These are phyloP conservation scores for Ophidiomyces ophidiicola DNA, from an alignment of 2,329 filamentous ascomycete species.

Conservation along the genomic window DNA sequence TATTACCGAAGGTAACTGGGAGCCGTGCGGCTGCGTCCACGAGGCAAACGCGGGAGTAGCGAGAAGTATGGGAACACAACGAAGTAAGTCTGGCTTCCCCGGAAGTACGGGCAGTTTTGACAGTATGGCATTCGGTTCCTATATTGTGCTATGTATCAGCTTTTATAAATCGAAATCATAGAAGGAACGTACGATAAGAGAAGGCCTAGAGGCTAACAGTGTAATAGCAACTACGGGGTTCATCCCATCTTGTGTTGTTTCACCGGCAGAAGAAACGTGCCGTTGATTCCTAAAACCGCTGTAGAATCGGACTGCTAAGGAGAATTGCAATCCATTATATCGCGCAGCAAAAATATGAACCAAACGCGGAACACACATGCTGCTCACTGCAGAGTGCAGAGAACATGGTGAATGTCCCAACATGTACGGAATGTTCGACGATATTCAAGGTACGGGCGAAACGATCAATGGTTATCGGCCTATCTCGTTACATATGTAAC, in stretches of 20 bases:
- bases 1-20: slow-evolving; percentile 25
- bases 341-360: neutral
- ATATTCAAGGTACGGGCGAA: neutral
- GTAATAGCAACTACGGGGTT: slow-evolving; percentile 10
- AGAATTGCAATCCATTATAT: neutral
- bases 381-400: neutral
- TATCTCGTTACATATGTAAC: neutral
- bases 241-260: neutral
- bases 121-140: slow-evolving; percentile 25
- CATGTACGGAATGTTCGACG: slow-evolving; percentile 7
- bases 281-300: neutral
- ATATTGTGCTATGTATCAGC: neutral
- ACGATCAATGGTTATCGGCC: too few relatives aligned
- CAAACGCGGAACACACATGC: slow-evolving; percentile 3
- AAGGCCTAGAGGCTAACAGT: slow-evolving; percentile 8
- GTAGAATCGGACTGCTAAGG: neutral
- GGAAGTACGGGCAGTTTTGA: slow-evolving; percentile 19
- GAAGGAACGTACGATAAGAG: slow-evolving; percentile 8
- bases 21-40: slow-evolving; percentile 25
- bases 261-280: neutral
- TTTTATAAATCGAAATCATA: neutral
- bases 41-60: slow-evolving; percentile 29
- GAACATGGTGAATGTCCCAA: slow-evolving; percentile 6
- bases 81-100: slow-evolving; percentile 11
- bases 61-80: slow-evolving; percentile 25